Evolutionary conservation across 495 filamentous ascomycete species (phyloP).

Genomic region (Aspergillus saccharolyticus): DNA sequence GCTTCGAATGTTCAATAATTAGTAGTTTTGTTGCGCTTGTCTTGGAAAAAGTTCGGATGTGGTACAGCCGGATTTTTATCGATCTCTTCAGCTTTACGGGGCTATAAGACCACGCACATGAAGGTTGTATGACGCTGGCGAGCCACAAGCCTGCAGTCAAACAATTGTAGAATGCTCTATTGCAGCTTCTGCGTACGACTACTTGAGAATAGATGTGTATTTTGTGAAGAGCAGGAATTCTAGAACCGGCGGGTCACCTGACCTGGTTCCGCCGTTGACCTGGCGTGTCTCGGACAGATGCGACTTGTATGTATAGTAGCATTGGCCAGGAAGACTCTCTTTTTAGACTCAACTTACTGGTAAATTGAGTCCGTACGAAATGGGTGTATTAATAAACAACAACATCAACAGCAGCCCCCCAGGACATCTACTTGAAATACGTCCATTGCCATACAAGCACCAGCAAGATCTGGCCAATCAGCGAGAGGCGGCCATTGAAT

Average conservation of each 20-base stretch:
- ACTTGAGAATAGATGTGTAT: background rate
- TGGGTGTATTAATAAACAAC: no score
- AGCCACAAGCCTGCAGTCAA: no score
- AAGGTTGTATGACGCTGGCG: no score
- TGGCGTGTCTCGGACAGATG: no score
- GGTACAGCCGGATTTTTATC: background rate
- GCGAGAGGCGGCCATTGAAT: background rate
- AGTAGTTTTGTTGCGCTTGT: background rate
- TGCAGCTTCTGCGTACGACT: background rate
- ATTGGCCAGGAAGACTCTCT: no score
- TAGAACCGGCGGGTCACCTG: background rate
- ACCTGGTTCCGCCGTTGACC: background rate
- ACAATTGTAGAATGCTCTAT: background rate
- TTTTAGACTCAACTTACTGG: no score
- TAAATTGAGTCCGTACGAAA: no score
- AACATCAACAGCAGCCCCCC: no score
- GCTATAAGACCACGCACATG: background rate
- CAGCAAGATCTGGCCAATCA: background rate
- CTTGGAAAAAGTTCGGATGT: background rate
- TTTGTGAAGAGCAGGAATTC: conserved; percentile 1
- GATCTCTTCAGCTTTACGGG: background rate
- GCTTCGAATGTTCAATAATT: background rate
- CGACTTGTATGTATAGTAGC: no score
- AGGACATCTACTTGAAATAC: no score
- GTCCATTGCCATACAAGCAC: background rate